A percentile compares a stretch with the other conserved stretches of the same genome.
These are phyloP conservation scores for Sporothrix phasma DNA, from an alignment of 2,329 filamentous ascomycete genomes.

Conservation along the genomic window DNA sequence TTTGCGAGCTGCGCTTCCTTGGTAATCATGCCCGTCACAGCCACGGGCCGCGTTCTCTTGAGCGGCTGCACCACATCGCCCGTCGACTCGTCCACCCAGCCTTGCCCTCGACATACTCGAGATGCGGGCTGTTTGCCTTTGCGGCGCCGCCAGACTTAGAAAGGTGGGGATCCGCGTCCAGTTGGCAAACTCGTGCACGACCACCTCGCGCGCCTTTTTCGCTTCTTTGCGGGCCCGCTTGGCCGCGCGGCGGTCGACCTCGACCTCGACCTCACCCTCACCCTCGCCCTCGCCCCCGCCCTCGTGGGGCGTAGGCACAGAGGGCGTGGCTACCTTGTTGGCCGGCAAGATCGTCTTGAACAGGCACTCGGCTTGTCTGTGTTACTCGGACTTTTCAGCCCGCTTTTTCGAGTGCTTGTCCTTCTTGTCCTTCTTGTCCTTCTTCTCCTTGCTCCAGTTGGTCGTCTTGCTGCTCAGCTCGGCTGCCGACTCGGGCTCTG, in stretches of 20 bases:
- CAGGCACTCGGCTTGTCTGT: conserved; percentile 69
- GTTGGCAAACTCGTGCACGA: conserved; percentile 85
- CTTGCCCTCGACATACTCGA: conserved; percentile 67
- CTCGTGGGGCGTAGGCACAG: background rate
- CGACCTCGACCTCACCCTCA: background rate
- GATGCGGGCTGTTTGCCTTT: conserved; percentile 32
- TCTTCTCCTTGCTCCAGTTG: conserved; percentile 27
- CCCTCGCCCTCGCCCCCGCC: conserved; percentile 31
- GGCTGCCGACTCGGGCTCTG: conserved; percentile 40
- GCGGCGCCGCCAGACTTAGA: conserved; percentile 47
- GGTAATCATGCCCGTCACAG: conserved; percentile 17
- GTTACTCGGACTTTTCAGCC: conserved; percentile 63
- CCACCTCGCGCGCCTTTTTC: conserved; percentile 38
- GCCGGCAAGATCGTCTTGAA: conserved; percentile 68
- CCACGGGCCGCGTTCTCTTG: conserved; percentile 26
- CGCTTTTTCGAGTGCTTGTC: conserved; percentile 30
- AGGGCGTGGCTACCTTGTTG: conserved; percentile 28
- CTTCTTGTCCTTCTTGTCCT: conserved; percentile 38
- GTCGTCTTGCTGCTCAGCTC: conserved; percentile 29
- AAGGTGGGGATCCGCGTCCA: conserved; percentile 76
- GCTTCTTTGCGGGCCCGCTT: conserved; percentile 49
- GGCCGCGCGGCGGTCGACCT: conserved; percentile 17
- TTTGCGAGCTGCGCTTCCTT: conserved; percentile 20
- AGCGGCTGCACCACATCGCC: conserved; percentile 63
- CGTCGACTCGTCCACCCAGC: conserved; percentile 68